Evolutionary conservation across 2,329 filamentous ascomycete genomes (phyloP), one percentile per base, ranked within the genome.

Genomic region (Pezicula carpinea): DNA sequence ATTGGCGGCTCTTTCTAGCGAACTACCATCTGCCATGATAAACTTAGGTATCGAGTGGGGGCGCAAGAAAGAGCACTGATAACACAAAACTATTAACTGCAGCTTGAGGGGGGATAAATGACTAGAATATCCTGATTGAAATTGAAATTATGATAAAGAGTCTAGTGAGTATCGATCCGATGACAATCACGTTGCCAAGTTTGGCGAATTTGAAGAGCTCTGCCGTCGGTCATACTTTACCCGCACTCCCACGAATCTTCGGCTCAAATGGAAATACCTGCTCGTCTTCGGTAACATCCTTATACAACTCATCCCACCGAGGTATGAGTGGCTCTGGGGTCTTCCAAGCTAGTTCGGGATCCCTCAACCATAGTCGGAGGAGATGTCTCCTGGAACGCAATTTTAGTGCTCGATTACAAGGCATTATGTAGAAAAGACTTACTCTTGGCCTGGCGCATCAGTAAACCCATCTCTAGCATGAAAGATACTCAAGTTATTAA

Each of bases 181-280:
- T n/a, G n/a, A n/a, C n/a, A n/a, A 38, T 8, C 10, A 21, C 21
- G 17, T 21, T 18, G 15, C 15, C 6, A 18, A 38, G 11, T 6
- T 38, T 19, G 21, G 4, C 15, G 17, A 15, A 18, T 19, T 17
- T 38, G 10, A n/a, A 18, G 11, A 38, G 6, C 10, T 38, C 11
- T 13, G 35, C 21, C 11, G 7, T 26, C 15, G 15, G 11, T 38
- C 13, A 44, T 6, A 33, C 14, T 31, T 47, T 47, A 6, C 45
- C 45, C 22, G 45, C 39, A 22, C 45, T 32, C 11, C 43, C 49
- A 19, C 71, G 64, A 52, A 75, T 68, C 18, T 62, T 65, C n/a
- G 77, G 75, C 56, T 83, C 75, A 2, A 81, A 63, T 0, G 79
- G 79, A 44, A 83, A 77, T 0, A 80, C 72, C 31, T 76, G 68